Evolutionary conservation across 768 basidiomycete genomes (phyloP), one percentile per base, ranked within the genome.

Genomic region (Amanita molliuscula): DNA sequence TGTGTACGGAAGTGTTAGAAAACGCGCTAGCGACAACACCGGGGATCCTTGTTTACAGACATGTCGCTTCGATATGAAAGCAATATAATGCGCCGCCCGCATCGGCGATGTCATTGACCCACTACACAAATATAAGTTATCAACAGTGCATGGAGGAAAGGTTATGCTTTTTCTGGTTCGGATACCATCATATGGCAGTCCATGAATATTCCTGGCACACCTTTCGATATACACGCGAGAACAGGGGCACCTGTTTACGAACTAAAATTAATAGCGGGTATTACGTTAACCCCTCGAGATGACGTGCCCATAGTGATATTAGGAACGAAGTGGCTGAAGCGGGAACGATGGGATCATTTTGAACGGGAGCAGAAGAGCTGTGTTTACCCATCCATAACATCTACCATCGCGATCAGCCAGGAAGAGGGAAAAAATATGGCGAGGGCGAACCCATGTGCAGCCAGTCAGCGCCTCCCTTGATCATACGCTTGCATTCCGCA

Each of bases 101-200:
- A 58, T 90, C 81, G 28, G 96, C 95, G 55, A 98, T 86, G 61
- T 93, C 93, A 58, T 92, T 72, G 23, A 99, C 90, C 96, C 96
- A 98, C 91, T 98, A 57, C 13, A 16, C 16, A 15, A 31, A 25
- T 26, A 33, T 25, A 31, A 44, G 18, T 25, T 34, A 9, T 38
- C 11, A 6, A 29, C 4, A 28, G 16, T 18, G 34, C 6, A 23
- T 18, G 29, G 15, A 46, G 51, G 37, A 41, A 15, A 3, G 6
- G 13, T 41, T 60, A 44, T 56, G 90, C 94, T 75, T 85, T 84
- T 61, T 87, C 89, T 8, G 96, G 96, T 44, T 97, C 72, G 0
- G 92, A 65, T 16, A 99, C 96, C 96, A 99, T 99, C 96, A 98
- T 98, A 68, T 99, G 96, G 66, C 94, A 97, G 67, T 99, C 96